These are phyloP conservation scores for Dioscorea cayenensis DNA, from an alignment of 116 monocot genomes.

Conservation along the genomic window DNA sequence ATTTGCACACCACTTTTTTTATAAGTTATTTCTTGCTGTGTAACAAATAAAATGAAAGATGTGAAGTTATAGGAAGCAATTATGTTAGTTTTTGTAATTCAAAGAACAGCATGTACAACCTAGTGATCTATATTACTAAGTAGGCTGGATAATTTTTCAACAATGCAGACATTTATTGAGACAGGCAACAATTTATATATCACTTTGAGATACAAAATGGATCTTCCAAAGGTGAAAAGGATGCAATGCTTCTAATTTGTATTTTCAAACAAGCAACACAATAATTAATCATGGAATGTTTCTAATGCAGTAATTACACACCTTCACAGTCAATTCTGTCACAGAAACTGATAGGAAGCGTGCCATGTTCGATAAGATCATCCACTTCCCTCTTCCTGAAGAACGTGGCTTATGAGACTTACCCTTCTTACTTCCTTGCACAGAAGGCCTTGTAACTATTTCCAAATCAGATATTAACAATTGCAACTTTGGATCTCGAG, in stretches of 20 bases:
- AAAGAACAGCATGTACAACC: background rate
- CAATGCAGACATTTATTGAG: background rate
- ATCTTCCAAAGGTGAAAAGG: background rate
- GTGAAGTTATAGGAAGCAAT: too few species aligned
- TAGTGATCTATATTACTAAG: background rate
- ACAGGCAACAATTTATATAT: background rate
- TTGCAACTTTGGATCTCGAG: conserved; percentile 72
- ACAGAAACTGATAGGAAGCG: conserved; percentile 84
- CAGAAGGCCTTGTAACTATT: conserved; percentile 52
- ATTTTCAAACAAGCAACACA: background rate
- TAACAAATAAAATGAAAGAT: too few species aligned
- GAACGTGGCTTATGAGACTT: conserved; percentile 41
- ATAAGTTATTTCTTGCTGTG: too few species aligned
- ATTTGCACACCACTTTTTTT: too few species aligned
- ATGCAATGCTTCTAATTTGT: background rate
- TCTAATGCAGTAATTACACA: conserved; percentile 13
- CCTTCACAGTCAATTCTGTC: conserved; percentile 89
- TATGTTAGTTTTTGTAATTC: too few species aligned
- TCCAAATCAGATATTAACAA: conserved; percentile 75
- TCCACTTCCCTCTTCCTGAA: conserved; percentile 83
- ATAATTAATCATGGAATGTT: background rate
- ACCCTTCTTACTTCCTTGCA: conserved; percentile 25
- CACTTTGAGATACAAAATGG: background rate
- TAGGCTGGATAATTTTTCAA: background rate
- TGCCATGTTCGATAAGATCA: conserved; percentile 66